Base-by-base conservation (phyloP, 176 grass and related monocot genomes). In the Cenchrus americanus region DNA sequence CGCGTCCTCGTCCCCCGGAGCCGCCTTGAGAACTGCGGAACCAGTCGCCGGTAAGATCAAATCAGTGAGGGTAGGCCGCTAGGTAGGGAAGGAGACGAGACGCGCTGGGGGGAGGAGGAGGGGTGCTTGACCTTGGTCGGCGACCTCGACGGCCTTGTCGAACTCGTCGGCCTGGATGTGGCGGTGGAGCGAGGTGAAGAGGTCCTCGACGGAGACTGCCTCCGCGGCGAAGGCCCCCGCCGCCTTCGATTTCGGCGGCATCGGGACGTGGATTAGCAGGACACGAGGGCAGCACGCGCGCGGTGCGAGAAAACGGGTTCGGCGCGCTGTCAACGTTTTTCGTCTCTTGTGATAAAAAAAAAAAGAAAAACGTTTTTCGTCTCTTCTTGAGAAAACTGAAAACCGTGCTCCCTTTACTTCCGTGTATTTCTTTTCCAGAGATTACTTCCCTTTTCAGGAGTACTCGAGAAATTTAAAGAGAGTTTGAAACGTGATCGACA, bases 1-100 rank as follows among this genome's bases (percentile, higher is more conserved):
- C 21, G 89, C 96, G 65, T 99, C 96, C 86, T 99, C 96, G 41
- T 96, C 96, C 23, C 86, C 91, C 26, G 96, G 91, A 10, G 86
- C 84, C 24, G 88, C 77, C 55, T 84, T 84, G 19, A 99, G 89
- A 69, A 99, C 96, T 99, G 86, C 62, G 53, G 46, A 44, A 84
- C 52, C 41, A 63, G 0, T 12, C 11, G 47, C 12, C 12, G 14
- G 74, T 88, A 40, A 87, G 71, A 80, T n/a, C 13, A 58, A 71
- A 18, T 12, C 17, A 54, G 37, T 76, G 12, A 2, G 27, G 27
- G 27, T 30, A 30, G 27, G 27, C 27, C 27, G 27, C 27, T 30
- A 30, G 27, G 48, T 58, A 44, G 79, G 75, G 83, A 42, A 73
- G 10, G 23, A 60, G 8, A 66, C 52, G 18, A 77, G 8, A 50